phyloP scores from a whole-genome alignment of 2,329 filamentous ascomycete species.

The Microcyclospora tardicrescens region DNA sequence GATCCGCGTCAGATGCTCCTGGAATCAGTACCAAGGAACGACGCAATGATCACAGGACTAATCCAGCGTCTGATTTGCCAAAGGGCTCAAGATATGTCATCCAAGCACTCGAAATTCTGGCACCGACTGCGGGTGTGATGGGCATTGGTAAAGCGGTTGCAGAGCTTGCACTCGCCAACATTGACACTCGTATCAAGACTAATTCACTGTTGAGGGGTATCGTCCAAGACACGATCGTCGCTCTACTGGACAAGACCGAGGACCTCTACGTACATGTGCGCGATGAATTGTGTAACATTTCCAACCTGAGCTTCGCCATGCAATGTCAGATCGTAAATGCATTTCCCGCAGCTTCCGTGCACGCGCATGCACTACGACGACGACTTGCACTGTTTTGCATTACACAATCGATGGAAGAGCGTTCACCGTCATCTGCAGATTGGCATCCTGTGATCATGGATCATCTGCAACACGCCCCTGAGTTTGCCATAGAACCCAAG shows the following conservation, averaged over 20 bases:
- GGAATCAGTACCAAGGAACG: not conserved
- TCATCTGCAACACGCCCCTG: conserved; percentile 17
- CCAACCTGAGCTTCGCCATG: conserved; percentile 21
- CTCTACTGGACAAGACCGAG: conserved; percentile 8
- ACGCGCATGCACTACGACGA: conserved; percentile 48
- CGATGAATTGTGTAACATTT: conserved; percentile 1
- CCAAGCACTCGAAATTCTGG: conserved; percentile 27
- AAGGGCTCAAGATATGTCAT: conserved; percentile 41
- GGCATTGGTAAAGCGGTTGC: conserved; percentile 6
- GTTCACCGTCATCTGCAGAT: conserved; percentile 1
- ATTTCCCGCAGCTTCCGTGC: conserved; percentile 41
- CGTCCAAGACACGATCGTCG: conserved; percentile 14
- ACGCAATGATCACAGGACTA: too few relatives aligned
- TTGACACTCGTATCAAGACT: conserved; percentile 13
- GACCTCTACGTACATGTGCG: conserved; percentile 3
- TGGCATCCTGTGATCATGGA: conserved; percentile 16
- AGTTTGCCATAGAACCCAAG: conserved; percentile 40
- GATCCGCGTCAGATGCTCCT: not conserved
- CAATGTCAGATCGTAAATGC: conserved; percentile 46
- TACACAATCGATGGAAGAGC: conserved; percentile 26
- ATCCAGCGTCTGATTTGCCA: conserved; percentile 2
- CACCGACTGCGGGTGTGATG: not conserved
- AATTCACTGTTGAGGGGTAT: conserved; percentile 7
- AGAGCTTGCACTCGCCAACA: conserved; percentile 16
- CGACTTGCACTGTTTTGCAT: conserved; percentile 54